Conservation (phyloP, 495 filamentous ascomycete genomes). For the Evernia prunastri region DNA sequence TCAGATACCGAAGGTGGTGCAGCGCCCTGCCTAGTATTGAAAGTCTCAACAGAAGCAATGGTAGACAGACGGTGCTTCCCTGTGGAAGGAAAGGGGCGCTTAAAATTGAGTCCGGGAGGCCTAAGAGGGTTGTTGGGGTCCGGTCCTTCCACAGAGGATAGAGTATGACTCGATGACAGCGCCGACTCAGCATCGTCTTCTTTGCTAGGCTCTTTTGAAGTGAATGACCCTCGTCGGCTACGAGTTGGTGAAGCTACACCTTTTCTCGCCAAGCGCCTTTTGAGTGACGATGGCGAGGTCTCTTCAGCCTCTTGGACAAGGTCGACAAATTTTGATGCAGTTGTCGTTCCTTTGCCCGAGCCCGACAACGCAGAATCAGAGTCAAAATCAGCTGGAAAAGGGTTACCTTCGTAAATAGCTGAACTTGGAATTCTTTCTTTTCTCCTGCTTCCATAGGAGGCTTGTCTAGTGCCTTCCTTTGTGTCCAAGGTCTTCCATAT, state of each 20-base stretch:
- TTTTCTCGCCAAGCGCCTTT: constrained; percentile 20
- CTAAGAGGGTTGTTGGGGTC: constrained; percentile 17
- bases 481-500: constrained; percentile 25
- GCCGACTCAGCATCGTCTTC: constrained; percentile 34
- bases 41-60: constrained; percentile 59
- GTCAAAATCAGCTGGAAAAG: constrained; percentile 24
- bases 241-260: constrained; percentile 20
- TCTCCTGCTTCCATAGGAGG: constrained; percentile 26
- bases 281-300: constrained; percentile 20
- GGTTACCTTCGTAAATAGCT: constrained; percentile 26
- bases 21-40: constrained; percentile 35
- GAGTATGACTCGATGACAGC: constrained; percentile 13
- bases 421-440: constrained; percentile 26
- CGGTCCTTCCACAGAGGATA: constrained; percentile 23
- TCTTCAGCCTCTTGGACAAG: constrained; percentile 21
- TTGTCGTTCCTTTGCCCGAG: constrained; percentile 14
- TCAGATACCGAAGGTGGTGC: constrained; percentile 37
- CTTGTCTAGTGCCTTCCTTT: constrained; percentile 24
- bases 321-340: constrained; percentile 26
- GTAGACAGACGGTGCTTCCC: constrained; percentile 67
- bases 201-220: constrained; percentile 24
- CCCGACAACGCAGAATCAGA: constrained; percentile 17
- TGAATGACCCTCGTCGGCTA: constrained; percentile 4
- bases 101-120: constrained; percentile 31
- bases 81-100: constrained; percentile 54